phyloP scores from a whole-genome alignment of 257 asterid species.

The Fraxinus cuspidata region DNA sequence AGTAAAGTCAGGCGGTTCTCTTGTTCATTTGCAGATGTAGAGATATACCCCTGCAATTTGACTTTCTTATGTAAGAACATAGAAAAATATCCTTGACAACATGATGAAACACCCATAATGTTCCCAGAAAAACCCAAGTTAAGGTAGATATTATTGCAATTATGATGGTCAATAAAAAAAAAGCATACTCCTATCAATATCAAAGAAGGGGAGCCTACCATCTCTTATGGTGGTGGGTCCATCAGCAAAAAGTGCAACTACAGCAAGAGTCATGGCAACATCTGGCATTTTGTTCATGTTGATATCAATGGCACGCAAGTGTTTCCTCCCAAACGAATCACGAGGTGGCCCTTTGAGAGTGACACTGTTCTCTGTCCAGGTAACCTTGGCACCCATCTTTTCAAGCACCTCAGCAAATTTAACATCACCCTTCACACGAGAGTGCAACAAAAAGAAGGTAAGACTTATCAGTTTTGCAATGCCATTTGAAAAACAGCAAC shows the following conservation, averaged over 20 bases:
- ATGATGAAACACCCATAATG: no score
- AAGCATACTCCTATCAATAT: neutral
- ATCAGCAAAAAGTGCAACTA: slow-evolving; percentile 91
- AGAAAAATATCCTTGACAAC: neutral
- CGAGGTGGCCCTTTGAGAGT: slow-evolving; percentile 84
- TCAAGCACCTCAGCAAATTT: slow-evolving; percentile 96
- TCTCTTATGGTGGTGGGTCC: slow-evolving; percentile 96
- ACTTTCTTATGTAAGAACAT: neutral
- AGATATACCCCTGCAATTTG: neutral
- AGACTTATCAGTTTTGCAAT: slow-evolving; percentile 11
- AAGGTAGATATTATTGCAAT: no score
- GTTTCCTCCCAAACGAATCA: slow-evolving; percentile 61
- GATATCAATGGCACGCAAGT: slow-evolving; percentile 70
- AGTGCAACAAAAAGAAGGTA: slow-evolving; percentile 6
- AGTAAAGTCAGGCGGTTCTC: neutral
- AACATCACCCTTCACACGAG: slow-evolving; percentile 75
- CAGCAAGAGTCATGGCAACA: slow-evolving; percentile 99
- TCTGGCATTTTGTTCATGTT: slow-evolving; percentile 99
- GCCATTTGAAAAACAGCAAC: neutral
- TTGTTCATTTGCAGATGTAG: neutral
- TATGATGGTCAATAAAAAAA: neutral
- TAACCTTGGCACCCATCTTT: slow-evolving; percentile 92
- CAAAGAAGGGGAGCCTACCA: slow-evolving; percentile 41
- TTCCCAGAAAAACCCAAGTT: no score
- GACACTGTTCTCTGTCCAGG: slow-evolving; percentile 94